Base-by-base conservation (phyloP, 2,329 filamentous ascomycete species). In the Fusarium pseudoanthophilum region DNA sequence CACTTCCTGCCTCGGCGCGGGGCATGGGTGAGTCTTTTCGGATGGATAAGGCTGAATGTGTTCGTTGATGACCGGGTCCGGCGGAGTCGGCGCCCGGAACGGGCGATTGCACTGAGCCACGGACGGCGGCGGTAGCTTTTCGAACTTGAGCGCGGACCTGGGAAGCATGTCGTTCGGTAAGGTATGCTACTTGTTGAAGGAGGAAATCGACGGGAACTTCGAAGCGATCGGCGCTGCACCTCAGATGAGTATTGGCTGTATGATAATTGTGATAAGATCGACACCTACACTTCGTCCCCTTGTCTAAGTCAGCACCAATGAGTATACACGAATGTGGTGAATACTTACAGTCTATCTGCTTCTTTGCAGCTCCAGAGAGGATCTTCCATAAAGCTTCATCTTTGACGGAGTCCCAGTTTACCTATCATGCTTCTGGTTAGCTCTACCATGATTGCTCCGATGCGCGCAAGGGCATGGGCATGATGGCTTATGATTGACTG, bases 91-190 rank as follows among this genome's bases (percentile, higher is more conserved):
- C 81, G 37, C 86, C 85, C 21, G 87, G 89, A 21, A 87, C 78
- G 5, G 91, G 89, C 4, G 90, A 90, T 3, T 88, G 86, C 3
- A 87, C 86, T 24, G 90, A 90, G 64, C 87, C 87, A 59, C 87
- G 86, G 28, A 85, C 86, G 7, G 87, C 86, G 11, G 87, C 87
- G 6, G 88, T 90, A 48, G 92, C 90, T 79, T 92, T 96, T 70
- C 93, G 91, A 85, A 98, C 94, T 83, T 98, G 95, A 26, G 93
- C 95, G 74, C 94, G 91, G 53, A 98, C 93, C 80, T 98, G 94
- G 2, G 93, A 93, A 34, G 97, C 89, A 83, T 98, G 94, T 58
- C 93, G 89, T 80, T 98, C 95, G 79, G 96, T 97, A 11, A 98
- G 89, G 89, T 95, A 97, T 81, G 94, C 95, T 72, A 95, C 95